These are phyloP conservation scores for Apodospora peruviana DNA, from an alignment of 495 filamentous ascomycete genomes.

Conservation along the genomic window DNA sequence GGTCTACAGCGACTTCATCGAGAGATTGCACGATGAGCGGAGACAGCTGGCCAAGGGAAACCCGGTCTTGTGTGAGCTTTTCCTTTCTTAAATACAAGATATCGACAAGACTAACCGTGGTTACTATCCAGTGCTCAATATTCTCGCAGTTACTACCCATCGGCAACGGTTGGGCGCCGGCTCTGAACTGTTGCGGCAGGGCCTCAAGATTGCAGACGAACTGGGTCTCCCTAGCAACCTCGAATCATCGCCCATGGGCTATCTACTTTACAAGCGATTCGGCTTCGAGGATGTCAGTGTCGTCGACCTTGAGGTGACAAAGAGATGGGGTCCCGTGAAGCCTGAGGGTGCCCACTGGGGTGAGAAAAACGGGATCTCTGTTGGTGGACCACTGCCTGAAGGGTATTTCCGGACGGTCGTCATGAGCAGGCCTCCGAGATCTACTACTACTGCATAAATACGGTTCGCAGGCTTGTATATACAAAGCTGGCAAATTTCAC, in stretches of 20 bases:
- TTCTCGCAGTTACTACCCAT: conserved; percentile 16
- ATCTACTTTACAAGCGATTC: conserved; percentile 19
- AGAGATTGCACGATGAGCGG: conserved; percentile 11
- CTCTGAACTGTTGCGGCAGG: conserved; percentile 19
- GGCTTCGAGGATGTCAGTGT: conserved; percentile 21
- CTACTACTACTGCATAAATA: no score
- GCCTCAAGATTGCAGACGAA: conserved; percentile 20
- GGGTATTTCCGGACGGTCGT: conserved; percentile 18
- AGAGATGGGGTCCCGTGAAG: conserved; percentile 14
- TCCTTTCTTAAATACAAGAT: neutral
- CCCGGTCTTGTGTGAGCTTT: conserved; percentile 17
- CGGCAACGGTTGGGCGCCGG: conserved; percentile 23
- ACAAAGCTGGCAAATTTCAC: no score
- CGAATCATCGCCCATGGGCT: conserved; percentile 22
- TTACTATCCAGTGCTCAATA: conserved; percentile 12
- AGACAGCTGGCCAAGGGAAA: conserved; percentile 17
- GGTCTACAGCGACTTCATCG: conserved; percentile 20
- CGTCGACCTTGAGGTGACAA: conserved; percentile 16
- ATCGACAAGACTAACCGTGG: neutral
- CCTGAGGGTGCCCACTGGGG: conserved; percentile 20
- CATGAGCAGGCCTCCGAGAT: conserved; percentile 19
- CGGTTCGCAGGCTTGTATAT: no score
- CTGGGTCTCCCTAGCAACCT: conserved; percentile 17
- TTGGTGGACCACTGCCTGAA: conserved; percentile 14
- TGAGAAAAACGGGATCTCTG: conserved; percentile 11